These are phyloP conservation scores for Rhynchosporium agropyri DNA, from an alignment of 2,329 filamentous ascomycete species.

Conservation along the genomic window DNA sequence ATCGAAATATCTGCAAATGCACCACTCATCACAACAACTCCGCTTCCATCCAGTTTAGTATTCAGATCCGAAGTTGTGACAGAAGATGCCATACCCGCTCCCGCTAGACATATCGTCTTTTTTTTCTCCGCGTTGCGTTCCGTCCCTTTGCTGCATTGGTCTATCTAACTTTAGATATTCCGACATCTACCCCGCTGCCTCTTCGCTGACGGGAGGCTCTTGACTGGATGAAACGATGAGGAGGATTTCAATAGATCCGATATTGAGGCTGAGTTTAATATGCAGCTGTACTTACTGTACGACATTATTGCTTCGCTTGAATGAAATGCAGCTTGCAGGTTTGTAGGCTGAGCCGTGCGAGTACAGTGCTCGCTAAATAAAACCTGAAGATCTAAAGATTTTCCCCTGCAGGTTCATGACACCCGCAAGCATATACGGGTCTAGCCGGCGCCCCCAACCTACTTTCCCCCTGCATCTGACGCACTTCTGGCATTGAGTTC, in stretches of 20 bases:
- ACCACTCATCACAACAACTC: constrained; percentile 1
- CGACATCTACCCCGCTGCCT: not conserved
- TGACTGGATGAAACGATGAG: not conserved
- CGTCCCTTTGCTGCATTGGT: not conserved
- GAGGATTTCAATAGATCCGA: too few species aligned
- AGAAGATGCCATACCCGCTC: not conserved
- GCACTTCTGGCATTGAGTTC: not conserved
- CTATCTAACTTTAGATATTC: not conserved
- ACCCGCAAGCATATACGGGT: constrained; percentile 5
- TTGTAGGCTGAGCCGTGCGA: constrained; percentile 9
- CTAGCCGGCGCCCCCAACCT: constrained; percentile 2
- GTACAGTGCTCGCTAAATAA: too few species aligned
- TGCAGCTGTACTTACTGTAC: not conserved
- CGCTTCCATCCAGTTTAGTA: not conserved
- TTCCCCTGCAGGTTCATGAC: constrained; percentile 10
- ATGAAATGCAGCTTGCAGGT: not conserved
- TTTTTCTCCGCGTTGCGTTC: too few species aligned
- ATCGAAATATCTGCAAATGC: constrained; percentile 5
- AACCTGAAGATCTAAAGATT: not conserved
- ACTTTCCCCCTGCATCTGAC: not conserved
- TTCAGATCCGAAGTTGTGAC: not conserved
- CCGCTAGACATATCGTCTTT: not conserved
- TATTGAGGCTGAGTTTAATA: not conserved
- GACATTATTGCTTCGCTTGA: not conserved
- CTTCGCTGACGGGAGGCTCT: not conserved